These are phyloP conservation scores for Stropharia rugosoannulata DNA, from an alignment of 768 basidiomycete species.

Conservation along the genomic window DNA sequence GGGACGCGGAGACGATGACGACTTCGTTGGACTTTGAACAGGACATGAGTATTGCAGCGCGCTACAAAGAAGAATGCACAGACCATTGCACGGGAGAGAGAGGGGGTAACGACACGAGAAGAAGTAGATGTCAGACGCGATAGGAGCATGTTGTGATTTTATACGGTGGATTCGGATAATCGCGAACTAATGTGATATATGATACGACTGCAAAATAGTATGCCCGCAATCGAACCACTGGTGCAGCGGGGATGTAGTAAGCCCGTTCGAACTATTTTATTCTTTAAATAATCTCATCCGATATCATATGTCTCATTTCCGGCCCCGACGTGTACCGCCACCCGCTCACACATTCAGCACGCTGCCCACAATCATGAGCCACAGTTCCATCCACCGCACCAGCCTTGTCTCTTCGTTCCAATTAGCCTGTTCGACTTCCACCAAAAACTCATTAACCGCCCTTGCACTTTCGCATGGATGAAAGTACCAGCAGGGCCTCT, in stretches of 20 bases:
- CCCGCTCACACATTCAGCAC: conserved; percentile 51
- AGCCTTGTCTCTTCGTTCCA: conserved; percentile 29
- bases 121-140: conserved; percentile 38
- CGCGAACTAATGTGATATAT: conserved; percentile 34
- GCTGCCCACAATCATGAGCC: conserved; percentile 75
- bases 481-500: conserved; percentile 78
- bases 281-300: conserved; percentile 19
- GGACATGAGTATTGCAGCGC: neutral
- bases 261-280: neutral
- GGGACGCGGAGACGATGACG: conserved; percentile 90
- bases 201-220: conserved; percentile 13
- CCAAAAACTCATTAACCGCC: conserved; percentile 68
- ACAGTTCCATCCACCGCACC: conserved; percentile 64
- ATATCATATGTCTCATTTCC: conserved; percentile 23
- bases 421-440: conserved; percentile 36
- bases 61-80: conserved; percentile 13
- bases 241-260: conserved; percentile 1
- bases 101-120: conserved; percentile 35
- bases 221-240: conserved; percentile 18
- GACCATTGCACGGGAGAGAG: conserved; percentile 54
- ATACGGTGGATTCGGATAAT: conserved; percentile 17
- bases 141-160: conserved; percentile 42
- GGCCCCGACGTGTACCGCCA: conserved; percentile 1
- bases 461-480: conserved; percentile 81
- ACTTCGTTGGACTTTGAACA: conserved; percentile 63